Percentiles rank a stretch among this genome's conserved stretches.
Evolutionary conservation across 768 basidiomycete genomes (phyloP).

Genomic region (Kwoniella bestiolae): DNA sequence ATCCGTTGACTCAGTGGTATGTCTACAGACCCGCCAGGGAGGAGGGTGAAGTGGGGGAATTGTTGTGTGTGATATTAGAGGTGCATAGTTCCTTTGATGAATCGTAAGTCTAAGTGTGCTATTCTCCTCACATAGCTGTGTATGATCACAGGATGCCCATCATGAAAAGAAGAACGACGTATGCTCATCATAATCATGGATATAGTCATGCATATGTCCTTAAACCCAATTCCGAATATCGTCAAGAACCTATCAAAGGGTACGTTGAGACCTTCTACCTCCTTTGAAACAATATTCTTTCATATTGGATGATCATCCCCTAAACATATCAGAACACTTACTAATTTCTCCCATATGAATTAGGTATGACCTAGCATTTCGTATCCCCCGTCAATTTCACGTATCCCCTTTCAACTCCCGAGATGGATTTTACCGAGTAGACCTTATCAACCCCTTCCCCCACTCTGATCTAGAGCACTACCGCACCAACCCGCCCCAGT

Average conservation of each 20-base stretch:
- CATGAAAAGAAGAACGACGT: not conserved
- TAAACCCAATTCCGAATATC: conserved; percentile 15
- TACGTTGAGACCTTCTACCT: not conserved
- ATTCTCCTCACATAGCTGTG: too few species aligned
- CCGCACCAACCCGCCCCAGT: conserved; percentile 29
- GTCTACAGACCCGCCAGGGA: conserved; percentile 60
- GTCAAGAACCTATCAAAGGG: conserved; percentile 20
- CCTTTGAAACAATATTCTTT: not conserved
- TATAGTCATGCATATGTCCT: conserved; percentile 41
- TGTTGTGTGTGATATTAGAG: conserved; percentile 63
- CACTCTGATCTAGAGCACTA: conserved; percentile 37
- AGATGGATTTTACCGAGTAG: conserved; percentile 67
- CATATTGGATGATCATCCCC: not conserved
- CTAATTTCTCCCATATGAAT: too few species aligned
- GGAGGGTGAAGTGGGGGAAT: conserved; percentile 2
- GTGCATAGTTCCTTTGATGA: conserved; percentile 79
- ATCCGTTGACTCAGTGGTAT: conserved; percentile 72
- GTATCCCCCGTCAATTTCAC: conserved; percentile 70
- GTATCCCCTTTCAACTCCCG: conserved; percentile 79
- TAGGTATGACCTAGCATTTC: conserved; percentile 67
- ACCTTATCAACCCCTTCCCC: conserved; percentile 62
- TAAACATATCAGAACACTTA: too few species aligned
- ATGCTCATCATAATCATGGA: not conserved
- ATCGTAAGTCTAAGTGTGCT: conserved; percentile 51
- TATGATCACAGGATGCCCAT: not conserved